Evolutionary conservation across 306 rosid genomes (phyloP), one percentile per base, ranked within the genome.

Genomic region (Citrullus amarus): DNA sequence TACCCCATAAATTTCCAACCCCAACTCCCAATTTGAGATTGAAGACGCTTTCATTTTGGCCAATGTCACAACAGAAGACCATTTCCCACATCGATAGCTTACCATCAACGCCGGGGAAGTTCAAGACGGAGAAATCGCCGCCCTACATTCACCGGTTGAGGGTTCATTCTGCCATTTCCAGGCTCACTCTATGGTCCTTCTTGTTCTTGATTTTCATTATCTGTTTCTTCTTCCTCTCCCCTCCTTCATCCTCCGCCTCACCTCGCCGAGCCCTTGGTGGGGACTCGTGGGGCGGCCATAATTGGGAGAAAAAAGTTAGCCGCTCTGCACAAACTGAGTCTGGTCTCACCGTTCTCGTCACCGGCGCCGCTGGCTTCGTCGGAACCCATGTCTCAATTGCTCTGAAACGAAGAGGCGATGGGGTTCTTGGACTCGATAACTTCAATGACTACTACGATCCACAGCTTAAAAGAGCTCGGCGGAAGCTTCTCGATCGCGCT

Each of bases 331-430:
- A 87, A 11, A 67, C 81, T 92, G 8, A 5, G 62, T 82, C 90
- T 10, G 86, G 84, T 15, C 76, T 83, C 54, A 82, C 90, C 13
- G 92, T 93, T 5, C 91, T 93, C 3, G 93, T 93, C 57, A 93
- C 95, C 14, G 97, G 98, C 28, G 96, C 97, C 7, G 88, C 91
- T 9, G 97, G 95, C 1, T 93, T 93, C 73, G 98, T 93, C 76
- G 96, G 96, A 10, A 79, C 91, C 1, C 98, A 93, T 77, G 95
- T 91, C 41, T 86, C 98, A 4, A 75, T 93, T 15, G 90, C 95
- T 1, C 80, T 93, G 12, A 91, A 86, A 83, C 92, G 89, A 32
- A 97, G 93, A 25, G 98, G 97, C 13, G 98, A 93, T 34, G 96
- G 97, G 25, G 89, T 93, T 50, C 84, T 93, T 2, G 97, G 98